Conservation (phyloP, 2,329 filamentous ascomycete species). For the Colletotrichum chlorophyti region DNA sequence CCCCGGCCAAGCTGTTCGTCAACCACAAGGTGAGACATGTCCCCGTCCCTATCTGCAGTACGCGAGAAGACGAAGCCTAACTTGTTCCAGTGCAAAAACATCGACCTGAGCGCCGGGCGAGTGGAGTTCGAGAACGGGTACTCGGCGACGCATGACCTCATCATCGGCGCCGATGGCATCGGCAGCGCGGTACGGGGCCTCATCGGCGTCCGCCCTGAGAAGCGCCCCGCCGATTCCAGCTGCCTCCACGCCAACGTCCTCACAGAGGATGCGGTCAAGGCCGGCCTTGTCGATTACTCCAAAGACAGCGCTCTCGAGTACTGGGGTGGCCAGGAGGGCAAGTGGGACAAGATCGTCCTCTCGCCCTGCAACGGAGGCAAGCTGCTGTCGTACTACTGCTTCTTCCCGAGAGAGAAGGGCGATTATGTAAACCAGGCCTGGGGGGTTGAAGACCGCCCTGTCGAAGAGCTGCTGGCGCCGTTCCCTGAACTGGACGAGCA, state of each 20-base stretch:
- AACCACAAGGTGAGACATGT: slow-evolving; percentile 56
- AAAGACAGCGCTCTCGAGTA: slow-evolving; percentile 68
- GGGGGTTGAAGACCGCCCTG: slow-evolving; percentile 57
- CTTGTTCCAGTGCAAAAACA: slow-evolving; percentile 46
- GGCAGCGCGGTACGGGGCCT: slow-evolving; percentile 68
- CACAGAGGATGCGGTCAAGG: slow-evolving; percentile 64
- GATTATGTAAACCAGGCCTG: slow-evolving; percentile 69
- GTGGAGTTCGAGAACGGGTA: slow-evolving; percentile 62
- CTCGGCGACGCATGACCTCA: slow-evolving; percentile 60
- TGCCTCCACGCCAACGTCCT: slow-evolving; percentile 71
- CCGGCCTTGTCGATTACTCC: slow-evolving; percentile 69
- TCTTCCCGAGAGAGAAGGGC: slow-evolving; percentile 66
- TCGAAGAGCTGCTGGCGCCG: slow-evolving; percentile 65
- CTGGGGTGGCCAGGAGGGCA: slow-evolving; percentile 71
- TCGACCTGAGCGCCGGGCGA: slow-evolving; percentile 57
- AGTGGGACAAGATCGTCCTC: slow-evolving; percentile 74
- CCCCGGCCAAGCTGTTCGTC: slow-evolving; percentile 58
- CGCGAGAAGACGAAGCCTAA: neutral
- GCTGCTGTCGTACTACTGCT: slow-evolving; percentile 73
- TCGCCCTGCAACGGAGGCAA: slow-evolving; percentile 72
- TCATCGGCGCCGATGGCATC: slow-evolving; percentile 72
- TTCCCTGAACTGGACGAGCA: slow-evolving; percentile 66
- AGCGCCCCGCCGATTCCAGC: slow-evolving; percentile 63
- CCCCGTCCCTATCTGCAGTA: neutral
- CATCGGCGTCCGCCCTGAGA: slow-evolving; percentile 67